Conservation (phyloP, 768 basidiomycete genomes). For the Kwoniella shandongensis region DNA sequence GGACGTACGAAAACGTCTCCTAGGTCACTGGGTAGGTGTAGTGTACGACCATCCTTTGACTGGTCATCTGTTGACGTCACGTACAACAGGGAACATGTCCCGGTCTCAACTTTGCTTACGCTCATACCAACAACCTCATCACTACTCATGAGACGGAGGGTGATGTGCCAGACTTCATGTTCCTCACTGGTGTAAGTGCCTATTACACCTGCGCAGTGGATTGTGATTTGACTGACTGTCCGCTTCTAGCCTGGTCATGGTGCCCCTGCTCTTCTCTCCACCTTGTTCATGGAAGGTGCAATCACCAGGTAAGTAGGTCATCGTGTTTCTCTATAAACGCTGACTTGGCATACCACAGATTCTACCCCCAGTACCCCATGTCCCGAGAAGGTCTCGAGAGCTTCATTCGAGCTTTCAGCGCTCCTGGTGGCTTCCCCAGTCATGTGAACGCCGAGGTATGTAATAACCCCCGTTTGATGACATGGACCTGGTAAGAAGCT, state of each 20-base stretch:
- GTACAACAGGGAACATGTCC: slow-evolving; percentile 60
- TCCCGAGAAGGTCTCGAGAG: slow-evolving; percentile 55
- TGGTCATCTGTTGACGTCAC: background rate
- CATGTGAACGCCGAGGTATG: slow-evolving; percentile 52
- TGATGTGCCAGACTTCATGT: slow-evolving; percentile 61
- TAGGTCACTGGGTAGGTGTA: slow-evolving; percentile 76
- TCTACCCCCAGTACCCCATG: slow-evolving; percentile 57
- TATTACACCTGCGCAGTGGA: too few species aligned
- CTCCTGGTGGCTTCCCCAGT: slow-evolving; percentile 81
- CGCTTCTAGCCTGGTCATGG: slow-evolving; percentile 63
- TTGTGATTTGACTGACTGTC: background rate
- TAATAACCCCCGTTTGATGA: background rate
- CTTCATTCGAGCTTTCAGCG: slow-evolving; percentile 73
- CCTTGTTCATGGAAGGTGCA: slow-evolving; percentile 66
- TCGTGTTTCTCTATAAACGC: too few species aligned
- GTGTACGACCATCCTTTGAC: background rate
- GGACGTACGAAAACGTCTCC: slow-evolving; percentile 75
- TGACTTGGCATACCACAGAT: slow-evolving; percentile 61
- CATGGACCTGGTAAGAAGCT: too few species aligned
- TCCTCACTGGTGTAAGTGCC: slow-evolving; percentile 66
- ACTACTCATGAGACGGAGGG: slow-evolving; percentile 47
- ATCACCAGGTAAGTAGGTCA: too few species aligned
- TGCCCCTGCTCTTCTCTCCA: slow-evolving; percentile 81
- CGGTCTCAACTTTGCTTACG: slow-evolving; percentile 69
- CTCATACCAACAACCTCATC: slow-evolving; percentile 64